phyloP scores from a whole-genome alignment of 2,329 filamentous ascomycete genomes.

The Hyphodiscus sp. region DNA sequence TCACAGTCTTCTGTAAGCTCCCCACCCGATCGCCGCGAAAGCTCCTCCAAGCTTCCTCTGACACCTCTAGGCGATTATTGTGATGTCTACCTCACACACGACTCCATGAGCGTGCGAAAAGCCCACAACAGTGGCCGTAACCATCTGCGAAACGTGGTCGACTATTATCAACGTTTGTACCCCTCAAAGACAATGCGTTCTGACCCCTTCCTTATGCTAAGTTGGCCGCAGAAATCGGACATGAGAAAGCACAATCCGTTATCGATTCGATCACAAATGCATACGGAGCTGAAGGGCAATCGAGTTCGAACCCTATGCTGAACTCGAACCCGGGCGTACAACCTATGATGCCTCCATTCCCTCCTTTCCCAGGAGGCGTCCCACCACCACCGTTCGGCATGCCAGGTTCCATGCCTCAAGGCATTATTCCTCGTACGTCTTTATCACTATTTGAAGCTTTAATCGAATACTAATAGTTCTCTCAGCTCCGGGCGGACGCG shows the following conservation, averaged over 20 bases:
- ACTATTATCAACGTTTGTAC: slow-evolving; percentile 86
- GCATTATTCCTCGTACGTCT: slow-evolving; percentile 45
- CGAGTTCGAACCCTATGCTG: slow-evolving; percentile 78
- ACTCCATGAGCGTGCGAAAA: slow-evolving; percentile 99
- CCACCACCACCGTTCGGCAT: slow-evolving; percentile 54
- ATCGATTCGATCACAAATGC: slow-evolving; percentile 97
- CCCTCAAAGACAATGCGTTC: not conserved
- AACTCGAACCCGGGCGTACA: slow-evolving; percentile 51
- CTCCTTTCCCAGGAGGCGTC: slow-evolving; percentile 54
- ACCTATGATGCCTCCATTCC: slow-evolving; percentile 37
- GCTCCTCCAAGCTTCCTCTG: not conserved
- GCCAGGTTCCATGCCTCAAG: slow-evolving; percentile 38
- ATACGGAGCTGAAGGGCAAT: slow-evolving; percentile 90
- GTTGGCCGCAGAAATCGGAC: slow-evolving; percentile 72
- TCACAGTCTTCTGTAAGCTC: slow-evolving; percentile 63
- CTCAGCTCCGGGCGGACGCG: slow-evolving; percentile 41
- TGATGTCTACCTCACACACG: slow-evolving; percentile 99
- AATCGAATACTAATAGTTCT: not conserved
- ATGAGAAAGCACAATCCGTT: slow-evolving; percentile 96
- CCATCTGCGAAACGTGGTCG: slow-evolving; percentile 93
- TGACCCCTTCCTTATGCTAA: not conserved
- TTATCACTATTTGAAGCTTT: not conserved
- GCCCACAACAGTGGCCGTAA: slow-evolving; percentile 96
- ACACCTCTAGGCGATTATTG: slow-evolving; percentile 73
- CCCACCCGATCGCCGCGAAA: slow-evolving; percentile 4